Conservation (phyloP, 2,329 filamentous ascomycete genomes). For the Huntiella moniliformis region DNA sequence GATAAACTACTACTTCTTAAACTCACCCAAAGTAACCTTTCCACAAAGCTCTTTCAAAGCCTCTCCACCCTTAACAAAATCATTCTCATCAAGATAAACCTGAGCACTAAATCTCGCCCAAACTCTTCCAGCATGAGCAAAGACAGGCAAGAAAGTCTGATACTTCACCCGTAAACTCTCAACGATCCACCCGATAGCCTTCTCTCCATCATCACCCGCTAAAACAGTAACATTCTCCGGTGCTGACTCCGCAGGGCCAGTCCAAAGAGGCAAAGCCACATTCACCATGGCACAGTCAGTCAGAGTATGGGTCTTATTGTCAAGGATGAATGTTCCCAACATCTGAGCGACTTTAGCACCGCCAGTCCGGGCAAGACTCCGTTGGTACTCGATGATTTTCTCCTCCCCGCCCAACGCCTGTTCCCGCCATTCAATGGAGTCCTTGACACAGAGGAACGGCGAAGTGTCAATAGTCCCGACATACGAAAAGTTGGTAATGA, state of each 20-base stretch:
- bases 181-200: constrained; percentile 39
- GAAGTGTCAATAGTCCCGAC: constrained; percentile 57
- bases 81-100: constrained; percentile 60
- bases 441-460: constrained; percentile 52
- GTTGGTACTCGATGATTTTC: constrained; percentile 44
- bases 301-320: constrained; percentile 43
- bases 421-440: constrained; percentile 51
- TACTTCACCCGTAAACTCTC: constrained; percentile 35
- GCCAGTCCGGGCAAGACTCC: constrained; percentile 42
- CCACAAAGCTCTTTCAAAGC: constrained; percentile 33
- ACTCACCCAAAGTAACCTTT: constrained; percentile 22
- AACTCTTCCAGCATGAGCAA: constrained; percentile 38
- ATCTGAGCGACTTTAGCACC: constrained; percentile 39
- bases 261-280: constrained; percentile 46
- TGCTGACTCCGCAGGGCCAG: constrained; percentile 15
- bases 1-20: constrained; percentile 1
- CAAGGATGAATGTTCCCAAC: constrained; percentile 52
- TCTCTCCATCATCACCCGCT: constrained; percentile 17
- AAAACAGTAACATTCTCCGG: constrained; percentile 16
- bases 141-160: constrained; percentile 52
- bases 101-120: constrained; percentile 65
- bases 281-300: constrained; percentile 54
- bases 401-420: constrained; percentile 56
- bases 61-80: constrained; percentile 54
- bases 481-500: constrained; percentile 55